Percentiles rank a stretch among this genome's conserved stretches.
These are phyloP conservation scores for Tuber aestivum DNA, from an alignment of 495 filamentous ascomycete species.

Conservation along the genomic window DNA sequence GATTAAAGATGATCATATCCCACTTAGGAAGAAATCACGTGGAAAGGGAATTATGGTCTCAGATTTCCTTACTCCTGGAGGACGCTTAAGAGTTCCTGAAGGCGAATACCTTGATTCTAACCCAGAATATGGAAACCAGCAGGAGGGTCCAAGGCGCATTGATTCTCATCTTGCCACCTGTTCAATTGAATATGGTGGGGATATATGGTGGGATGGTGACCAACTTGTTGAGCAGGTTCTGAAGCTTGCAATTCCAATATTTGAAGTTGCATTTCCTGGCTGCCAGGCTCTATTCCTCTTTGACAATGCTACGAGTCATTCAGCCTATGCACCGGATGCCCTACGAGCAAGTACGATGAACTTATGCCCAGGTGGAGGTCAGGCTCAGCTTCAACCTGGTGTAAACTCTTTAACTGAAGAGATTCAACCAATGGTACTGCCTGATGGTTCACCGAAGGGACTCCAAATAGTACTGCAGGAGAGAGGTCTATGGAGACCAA, in stretches of 20 bases:
- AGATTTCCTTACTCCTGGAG: neutral
- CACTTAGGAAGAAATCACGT: neutral
- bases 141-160: neutral
- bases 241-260: neutral
- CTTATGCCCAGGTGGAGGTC: neutral
- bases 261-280: neutral
- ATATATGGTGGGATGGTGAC: neutral
- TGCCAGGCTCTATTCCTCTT: constrained; percentile 1
- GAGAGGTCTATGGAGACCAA: neutral
- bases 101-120: neutral
- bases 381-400: neutral
- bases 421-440: neutral
- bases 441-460: neutral
- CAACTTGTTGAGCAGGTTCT: neutral
- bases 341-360: neutral
- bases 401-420: neutral
- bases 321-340: neutral
- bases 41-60: constrained; percentile 4
- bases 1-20: neutral
- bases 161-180: neutral
- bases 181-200: constrained; percentile 3
- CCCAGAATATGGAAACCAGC: neutral
- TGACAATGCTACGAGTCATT: neutral
- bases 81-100: neutral
- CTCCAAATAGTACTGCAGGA: neutral